Conservation (phyloP, 106 monocot genomes). For the Allium sativum region DNA sequence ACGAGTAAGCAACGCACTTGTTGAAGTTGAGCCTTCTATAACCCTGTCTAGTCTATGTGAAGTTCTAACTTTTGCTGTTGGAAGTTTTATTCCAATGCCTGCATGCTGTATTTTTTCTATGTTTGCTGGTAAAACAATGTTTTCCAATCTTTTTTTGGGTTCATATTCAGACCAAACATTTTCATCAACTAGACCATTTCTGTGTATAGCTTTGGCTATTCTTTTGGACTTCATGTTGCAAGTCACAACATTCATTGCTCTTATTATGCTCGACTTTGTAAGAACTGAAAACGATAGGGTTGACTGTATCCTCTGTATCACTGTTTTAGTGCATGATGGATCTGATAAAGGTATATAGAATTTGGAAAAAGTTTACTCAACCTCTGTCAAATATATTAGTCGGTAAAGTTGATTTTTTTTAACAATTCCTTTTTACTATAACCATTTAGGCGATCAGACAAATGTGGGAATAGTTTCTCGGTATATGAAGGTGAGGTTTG, state of each 20-base stretch:
- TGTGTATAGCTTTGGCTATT: conserved; percentile 74
- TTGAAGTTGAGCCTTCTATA: conserved; percentile 95
- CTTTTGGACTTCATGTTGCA: conserved; percentile 89
- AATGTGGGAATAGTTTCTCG: conserved; percentile 47
- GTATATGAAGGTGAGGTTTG: conserved; percentile 73
- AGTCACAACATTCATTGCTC: conserved; percentile 72
- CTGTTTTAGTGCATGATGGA: conserved; percentile 17
- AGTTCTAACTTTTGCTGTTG: conserved; percentile 88
- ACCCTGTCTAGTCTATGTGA: conserved; percentile 88
- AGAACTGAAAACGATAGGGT: conserved; percentile 64
- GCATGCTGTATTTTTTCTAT: conserved; percentile 92
- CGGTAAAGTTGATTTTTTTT: too few species aligned
- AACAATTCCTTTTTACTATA: not conserved
- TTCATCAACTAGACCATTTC: not conserved
- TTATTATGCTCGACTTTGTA: conserved; percentile 67
- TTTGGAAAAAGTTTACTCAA: not conserved
- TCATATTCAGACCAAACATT: not conserved
- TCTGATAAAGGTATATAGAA: conserved; percentile 24
- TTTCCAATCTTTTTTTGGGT: conserved; percentile 2
- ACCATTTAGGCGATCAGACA: conserved; percentile 22
- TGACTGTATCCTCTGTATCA: conserved; percentile 85
- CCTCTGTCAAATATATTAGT: too few species aligned
- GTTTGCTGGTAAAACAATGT: conserved; percentile 73
- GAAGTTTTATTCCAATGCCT: conserved; percentile 91
- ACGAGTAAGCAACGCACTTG: conserved; percentile 73